Evolutionary conservation across 1,139 yeast species (phyloP), one percentile per base, ranked within the genome.

Genomic region (Blastobotrys serpentis): DNA sequence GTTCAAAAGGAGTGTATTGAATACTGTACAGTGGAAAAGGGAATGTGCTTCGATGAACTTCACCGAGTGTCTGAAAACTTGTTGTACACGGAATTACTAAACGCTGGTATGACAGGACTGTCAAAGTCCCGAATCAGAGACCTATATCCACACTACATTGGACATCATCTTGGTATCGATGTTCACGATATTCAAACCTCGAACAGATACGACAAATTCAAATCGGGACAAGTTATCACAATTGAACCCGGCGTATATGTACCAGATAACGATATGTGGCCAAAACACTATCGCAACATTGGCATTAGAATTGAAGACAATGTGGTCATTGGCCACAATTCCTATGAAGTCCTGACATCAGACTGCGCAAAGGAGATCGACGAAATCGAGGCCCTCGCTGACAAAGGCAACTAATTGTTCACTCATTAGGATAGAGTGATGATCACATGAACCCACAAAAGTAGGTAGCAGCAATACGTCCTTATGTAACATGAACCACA

Each of bases 221-320:
- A 52, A 39, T 46, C 60, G 1, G 60, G 61, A 37, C 70, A 66
- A 53, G 97, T 92, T 2, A 74, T 92, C 41, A 92, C 98, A 1
- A 81, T 92, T 26, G 98, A 92, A 64, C 98, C 98, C 0, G 98
- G 98, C 21, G 76, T 92, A 32, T 92, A 92, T 64, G 79, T 94
- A 40, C 98, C 98, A 0, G 72, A 75, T 47, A 71, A 72, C 56
- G 77, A 76, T 51, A 74, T 73, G 53, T 90, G 83, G 77, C 98
- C 98, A 36, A 75, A 78, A 55, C 81, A 81, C 60, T 90, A 79
- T 70, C 84, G 88, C 58, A 94, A 94, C 18, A 84, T 94, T 52
- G 99, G 98, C 1, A 84, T 94, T 21, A 79, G 99, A 60, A 86
- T 94, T 30, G 99, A 94, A 66, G 99, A 94, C 69, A 92, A 92